Evolutionary conservation across 2,329 filamentous ascomycete species (phyloP).

Genomic region (Myotisia sp.): DNA sequence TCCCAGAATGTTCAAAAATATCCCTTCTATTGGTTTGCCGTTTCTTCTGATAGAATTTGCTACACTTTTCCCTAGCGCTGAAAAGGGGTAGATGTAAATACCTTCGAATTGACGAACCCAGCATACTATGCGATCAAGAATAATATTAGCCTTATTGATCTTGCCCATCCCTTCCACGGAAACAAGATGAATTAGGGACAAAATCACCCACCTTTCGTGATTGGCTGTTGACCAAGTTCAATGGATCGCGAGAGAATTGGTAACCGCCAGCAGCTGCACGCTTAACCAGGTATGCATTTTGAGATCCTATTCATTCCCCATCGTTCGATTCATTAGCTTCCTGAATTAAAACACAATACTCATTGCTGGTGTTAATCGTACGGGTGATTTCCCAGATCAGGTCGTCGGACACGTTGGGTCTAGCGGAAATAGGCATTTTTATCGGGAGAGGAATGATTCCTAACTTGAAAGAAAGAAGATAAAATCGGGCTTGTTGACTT

Average conservation of each 20-base stretch:
- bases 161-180: background rate
- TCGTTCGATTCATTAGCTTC: background rate
- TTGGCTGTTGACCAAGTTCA: conserved; percentile 88
- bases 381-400: conserved; percentile 90
- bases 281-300: conserved; percentile 89
- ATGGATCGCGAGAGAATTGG: conserved; percentile 84
- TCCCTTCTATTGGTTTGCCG: background rate
- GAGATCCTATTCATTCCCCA: conserved; percentile 46
- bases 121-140: conserved; percentile 48
- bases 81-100: conserved; percentile 29
- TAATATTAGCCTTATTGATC: conserved; percentile 15
- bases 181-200: conserved; percentile 7
- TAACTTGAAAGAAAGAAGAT: conserved; percentile 15
- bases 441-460: conserved; percentile 11
- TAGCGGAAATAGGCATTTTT: conserved; percentile 34
- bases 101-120: conserved; percentile 88
- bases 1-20: background rate
- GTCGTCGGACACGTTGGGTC: conserved; percentile 72
- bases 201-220: conserved; percentile 59
- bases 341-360: background rate
- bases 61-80: background rate
- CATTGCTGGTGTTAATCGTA: conserved; percentile 41
- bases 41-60: background rate
- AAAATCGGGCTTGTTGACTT: conserved; percentile 10
- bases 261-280: conserved; percentile 63